Evolutionary conservation across 2,329 filamentous ascomycete genomes (phyloP).

Genomic region (Colletotrichum chrysophilum): DNA sequence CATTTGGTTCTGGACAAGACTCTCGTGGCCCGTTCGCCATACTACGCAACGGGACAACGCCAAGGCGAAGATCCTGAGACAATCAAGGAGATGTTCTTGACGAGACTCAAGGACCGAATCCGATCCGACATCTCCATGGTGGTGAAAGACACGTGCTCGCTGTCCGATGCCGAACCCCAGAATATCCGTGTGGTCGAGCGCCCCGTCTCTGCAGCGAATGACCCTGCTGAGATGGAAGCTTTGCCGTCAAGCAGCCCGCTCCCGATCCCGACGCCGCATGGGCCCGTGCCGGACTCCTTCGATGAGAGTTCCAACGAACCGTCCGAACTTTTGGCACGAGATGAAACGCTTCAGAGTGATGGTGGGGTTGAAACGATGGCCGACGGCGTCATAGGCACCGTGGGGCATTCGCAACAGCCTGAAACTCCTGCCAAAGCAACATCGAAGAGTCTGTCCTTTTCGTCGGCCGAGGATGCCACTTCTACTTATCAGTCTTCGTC

Average conservation of each 20-base stretch:
- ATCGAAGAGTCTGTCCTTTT: background rate
- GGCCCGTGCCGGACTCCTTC: constrained; percentile 2
- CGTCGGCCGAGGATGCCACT: constrained; percentile 17
- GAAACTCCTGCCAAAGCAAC: constrained; percentile 18
- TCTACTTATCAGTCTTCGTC: constrained; percentile 21
- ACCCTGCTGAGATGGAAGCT: constrained; percentile 19
- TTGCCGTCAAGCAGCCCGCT: constrained; percentile 10
- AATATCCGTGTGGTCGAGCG: constrained; percentile 22
- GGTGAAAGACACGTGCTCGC: constrained; percentile 55
- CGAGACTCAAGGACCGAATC: constrained; percentile 49
- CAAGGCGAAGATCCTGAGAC: constrained; percentile 36
- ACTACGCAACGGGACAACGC: constrained; percentile 19
- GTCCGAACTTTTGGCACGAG: constrained; percentile 14
- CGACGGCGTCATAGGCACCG: constrained; percentile 3
- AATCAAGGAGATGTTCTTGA: constrained; percentile 42
- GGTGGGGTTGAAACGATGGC: constrained; percentile 4
- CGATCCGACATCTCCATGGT: constrained; percentile 53
- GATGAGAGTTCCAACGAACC: constrained; percentile 10
- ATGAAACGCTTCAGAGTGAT: constrained; percentile 19
- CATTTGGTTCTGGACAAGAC: constrained; percentile 58
- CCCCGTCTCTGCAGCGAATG: constrained; percentile 10
- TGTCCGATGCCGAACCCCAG: constrained; percentile 36
- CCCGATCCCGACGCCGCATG: constrained; percentile 1
- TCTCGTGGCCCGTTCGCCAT: constrained; percentile 38
- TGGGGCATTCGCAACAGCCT: constrained; percentile 8